Base-by-base conservation (phyloP, 2,329 filamentous ascomycete species). In the Fusarium sp. region DNA sequence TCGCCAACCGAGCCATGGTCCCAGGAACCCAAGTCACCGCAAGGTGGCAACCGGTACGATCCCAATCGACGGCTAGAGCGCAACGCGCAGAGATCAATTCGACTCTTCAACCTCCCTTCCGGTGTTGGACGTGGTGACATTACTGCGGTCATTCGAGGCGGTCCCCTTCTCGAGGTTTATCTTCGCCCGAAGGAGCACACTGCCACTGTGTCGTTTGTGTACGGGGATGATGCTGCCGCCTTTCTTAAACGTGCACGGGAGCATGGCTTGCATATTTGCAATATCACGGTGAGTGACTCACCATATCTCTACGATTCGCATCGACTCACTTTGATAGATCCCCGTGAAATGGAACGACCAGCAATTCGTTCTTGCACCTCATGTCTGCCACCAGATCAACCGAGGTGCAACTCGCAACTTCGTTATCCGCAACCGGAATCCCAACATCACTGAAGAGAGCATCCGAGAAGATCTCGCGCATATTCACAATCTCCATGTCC, bases 391-490 rank as follows among this genome's bases (percentile, higher is more conserved):
- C 79, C 93, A 92, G 78, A 87, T 95, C 63, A 81, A 82, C 42
- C 84, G 81, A 56, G 93, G 93, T 16, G 92, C 92, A 16, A 93
- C 90, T 46, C 90, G 94, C 68, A 96, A 96, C 76, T 81, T 97
- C 40, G 83, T 95, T 22, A 88, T 97, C 46, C 88, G 88, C 66
- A 87, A 87, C 11, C 89, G 88, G 73, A 85, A 85, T 74, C 83
- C 83, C 62, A 87, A 84, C 62, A 84, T 93, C 73, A 94, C 91
- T 0, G 91, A 91, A 73, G 83, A 88, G 9, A 82, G 83, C 17
- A 90, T 97, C 71, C 90, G 92, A 12, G 87, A 91, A 6, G 93
- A 97, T 75, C 86, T 96, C 40, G 92, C 95, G 27, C 94, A 97
- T 79, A 96, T 97, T 69, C 91, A 96, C 83, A 93, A 94, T 70